Evolutionary conservation across 345 rosid genomes (phyloP), one percentile per base, ranked within the genome.

Genomic region (Citrus trifoliata): DNA sequence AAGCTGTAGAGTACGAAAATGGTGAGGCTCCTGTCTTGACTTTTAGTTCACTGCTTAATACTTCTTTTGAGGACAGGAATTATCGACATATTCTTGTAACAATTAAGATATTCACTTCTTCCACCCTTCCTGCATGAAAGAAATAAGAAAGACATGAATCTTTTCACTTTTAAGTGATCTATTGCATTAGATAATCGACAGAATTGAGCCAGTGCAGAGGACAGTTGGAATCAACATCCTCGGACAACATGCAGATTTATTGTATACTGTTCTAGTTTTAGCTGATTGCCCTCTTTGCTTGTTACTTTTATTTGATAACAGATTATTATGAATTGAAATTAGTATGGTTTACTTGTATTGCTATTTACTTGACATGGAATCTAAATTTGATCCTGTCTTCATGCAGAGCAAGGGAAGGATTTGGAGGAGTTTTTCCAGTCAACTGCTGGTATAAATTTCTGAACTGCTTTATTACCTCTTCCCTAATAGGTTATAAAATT

Each of bases 371-470:
- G 21, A 28, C 25, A 2, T 38, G 79, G 64, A 83, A 69, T 67
- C 77, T 89, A 70, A 84, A 76, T 48, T 76, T 33, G 28, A 66
- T 27, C 69, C 56, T 42, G 40, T 77, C 56, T 83, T 83, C 76
- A 14, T 70, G 85, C 94, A 95, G 99, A 86, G 81, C 98, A 95
- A 92, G 97, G 91, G 79, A 90, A 75, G 83, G 93, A 95, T 86
- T 82, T 95, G 70, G 93, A 95, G 3, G 99, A 95, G 88, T 95
- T 95, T 90, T 95, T 95, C 79, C 82, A 80, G 83, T 92, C 99
- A 81, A 93, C 99, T 53, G 89, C 93, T 63, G 99, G 99, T 95
- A 86, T 21, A 71, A 42, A 25, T 33, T 74, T 79, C 30, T 63
- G 42, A 73, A 24, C 73, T 32, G 51, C 40, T 58, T 14, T 53